Base-by-base conservation (phyloP, 768 basidiomycete genomes). In the Austroboletus eburneus region DNA sequence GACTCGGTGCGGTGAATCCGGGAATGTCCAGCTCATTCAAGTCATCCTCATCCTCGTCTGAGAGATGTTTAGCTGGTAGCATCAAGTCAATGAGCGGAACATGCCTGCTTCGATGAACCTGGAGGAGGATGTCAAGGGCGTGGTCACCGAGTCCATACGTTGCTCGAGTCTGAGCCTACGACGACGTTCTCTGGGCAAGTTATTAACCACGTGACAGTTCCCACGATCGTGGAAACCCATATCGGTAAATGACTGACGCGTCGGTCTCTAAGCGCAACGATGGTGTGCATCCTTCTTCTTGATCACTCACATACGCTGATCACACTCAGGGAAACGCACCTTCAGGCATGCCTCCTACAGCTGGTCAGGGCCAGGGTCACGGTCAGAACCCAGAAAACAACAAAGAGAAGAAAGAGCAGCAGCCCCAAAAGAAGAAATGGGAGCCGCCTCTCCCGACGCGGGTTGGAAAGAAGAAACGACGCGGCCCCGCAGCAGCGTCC, bases 361-460 rank as follows among this genome's bases (percentile, higher is more conserved):
- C 71, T 64, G 49, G 43, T 9, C 48, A 52, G 75, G 67, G 57
- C 53, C 61, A 77, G 72, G 66, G 73, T 9, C 48, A 52, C 75
- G 67, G 57, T 52, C 61, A 77, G 72, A 66, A 73, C 76, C 68
- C 70, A 64, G 59, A 77, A 42, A 78, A 27, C 5, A 12, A 70
- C 71, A 68, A 72, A 55, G 69, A 72, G 37, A 71, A 75, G 57
- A 70, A 69, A 54, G 58, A 74, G 35, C 49, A 60, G 35, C 49
- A 60, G 59, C 59, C 66, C 12, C 73, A 78, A 64, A 80, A 84
- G 70, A 96, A 97, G 81, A 94, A 95, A 72, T 98, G 94, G 93
- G 95, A 98, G 66, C 93, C 95, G 8, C 95, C 95, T 59, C 80
- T 96, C 48, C 94, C 95, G 13, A 96, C 95, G 38, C 87, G 91